Base-by-base conservation (phyloP, 257 asterid genomes). In the Penstemon newberryi region DNA sequence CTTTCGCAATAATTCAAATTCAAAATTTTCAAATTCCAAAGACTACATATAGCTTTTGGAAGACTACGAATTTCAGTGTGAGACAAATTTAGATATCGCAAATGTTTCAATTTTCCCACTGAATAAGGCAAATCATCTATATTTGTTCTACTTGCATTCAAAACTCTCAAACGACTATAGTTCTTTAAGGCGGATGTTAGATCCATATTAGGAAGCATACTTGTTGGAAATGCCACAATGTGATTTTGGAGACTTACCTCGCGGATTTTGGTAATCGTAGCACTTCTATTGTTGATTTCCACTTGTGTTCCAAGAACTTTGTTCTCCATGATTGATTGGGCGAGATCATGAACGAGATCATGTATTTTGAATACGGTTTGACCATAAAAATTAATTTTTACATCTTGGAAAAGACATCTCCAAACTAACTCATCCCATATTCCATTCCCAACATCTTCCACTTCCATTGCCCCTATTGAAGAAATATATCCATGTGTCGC, bases 261-360 rank as follows among this genome's bases (percentile, higher is more conserved):
- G 8, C 74, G 70, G 42, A 54, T 44, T 42, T 53, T 68, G 70
- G 7, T 54, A 60, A 37, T 56, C 36, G 58, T 36, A 33, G 52
- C 0, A 37, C 39, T 39, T 18, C 11, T 12, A 36, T 42, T 56
- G 41, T 6, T 7, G 41, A 25, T 25, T 25, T 54, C 54, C 4
- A 42, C 55, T 19, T 33, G 19, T 4, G 8, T 33, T 41, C 60
- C 39, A 15, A 44, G 71, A 25, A 67, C 39, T 33, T n/a, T 67
- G 38, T 67, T 55, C 41, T 18, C 66, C 63, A 46, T 36, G 36
- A 55, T 39, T 7, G 47, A 68, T 53, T 58, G 47, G 18, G 74
- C 70, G n/a, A 74, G 73, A 69, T 74, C 79, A 68, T 74, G 79
- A 42, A 74, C 43, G 15, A 74, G 74, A 68, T 61, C 74, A 25